These are phyloP conservation scores for Rhododendron ovatum DNA, from an alignment of 148 eudicot species.

Conservation along the genomic window DNA sequence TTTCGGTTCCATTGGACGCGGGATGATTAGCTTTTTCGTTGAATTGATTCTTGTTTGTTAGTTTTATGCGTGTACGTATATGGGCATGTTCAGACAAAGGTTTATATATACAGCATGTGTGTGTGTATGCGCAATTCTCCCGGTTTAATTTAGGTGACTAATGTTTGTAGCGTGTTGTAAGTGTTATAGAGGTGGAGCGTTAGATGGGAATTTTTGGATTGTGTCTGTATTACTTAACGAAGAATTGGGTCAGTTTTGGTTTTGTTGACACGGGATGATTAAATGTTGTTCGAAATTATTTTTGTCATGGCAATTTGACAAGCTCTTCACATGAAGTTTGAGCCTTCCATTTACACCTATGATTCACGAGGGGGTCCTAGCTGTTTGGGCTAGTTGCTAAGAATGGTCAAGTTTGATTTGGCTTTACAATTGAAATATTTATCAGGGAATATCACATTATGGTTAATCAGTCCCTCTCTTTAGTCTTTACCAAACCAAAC, in stretches of 20 bases:
- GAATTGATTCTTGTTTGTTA: too few relatives aligned
- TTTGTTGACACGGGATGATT: background rate
- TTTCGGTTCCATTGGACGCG: background rate
- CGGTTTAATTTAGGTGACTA: background rate
- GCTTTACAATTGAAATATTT: background rate
- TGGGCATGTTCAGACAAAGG: too few relatives aligned
- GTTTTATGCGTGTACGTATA: too few relatives aligned
- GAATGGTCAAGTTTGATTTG: background rate
- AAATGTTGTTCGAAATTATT: background rate
- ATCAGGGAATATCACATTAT: background rate
- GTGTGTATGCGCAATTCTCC: background rate
- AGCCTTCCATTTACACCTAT: background rate
- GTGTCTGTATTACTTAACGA: background rate
- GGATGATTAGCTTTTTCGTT: background rate
- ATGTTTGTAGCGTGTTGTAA: background rate
- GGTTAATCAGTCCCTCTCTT: background rate
- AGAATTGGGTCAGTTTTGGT: background rate
- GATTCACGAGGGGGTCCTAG: background rate
- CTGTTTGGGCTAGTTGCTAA: background rate
- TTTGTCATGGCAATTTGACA: background rate
- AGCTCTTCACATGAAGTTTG: background rate
- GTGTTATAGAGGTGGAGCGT: background rate
- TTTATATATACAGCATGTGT: too few relatives aligned
- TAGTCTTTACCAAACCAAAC: too few relatives aligned
- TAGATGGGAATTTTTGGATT: background rate